Percentiles rank a stretch among this genome's conserved stretches.
Conservation (phyloP, 768 basidiomycete genomes). For the Lactarius quietus region DNA sequence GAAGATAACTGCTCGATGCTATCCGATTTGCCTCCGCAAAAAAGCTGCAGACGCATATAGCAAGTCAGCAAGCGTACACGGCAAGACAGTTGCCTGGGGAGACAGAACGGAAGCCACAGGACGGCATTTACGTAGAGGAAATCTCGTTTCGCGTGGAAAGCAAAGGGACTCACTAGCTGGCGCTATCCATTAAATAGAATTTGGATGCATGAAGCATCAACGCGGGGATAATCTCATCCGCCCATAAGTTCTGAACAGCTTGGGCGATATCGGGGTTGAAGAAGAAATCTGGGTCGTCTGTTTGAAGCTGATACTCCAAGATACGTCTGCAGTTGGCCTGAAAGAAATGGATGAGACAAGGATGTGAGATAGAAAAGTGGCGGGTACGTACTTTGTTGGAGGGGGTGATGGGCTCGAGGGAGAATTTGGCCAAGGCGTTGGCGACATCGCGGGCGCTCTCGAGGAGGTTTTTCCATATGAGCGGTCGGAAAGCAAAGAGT, state of each 20-base stretch:
- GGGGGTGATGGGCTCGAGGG: constrained; percentile 67
- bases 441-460: constrained; percentile 88
- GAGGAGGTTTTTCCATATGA: constrained; percentile 82
- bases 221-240: constrained; percentile 54
- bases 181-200: constrained; percentile 96
- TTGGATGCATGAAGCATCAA: constrained; percentile 61
- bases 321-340: constrained; percentile 55
- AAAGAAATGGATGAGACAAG: constrained; percentile 18
- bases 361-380: constrained; percentile 23
- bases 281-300: constrained; percentile 40
- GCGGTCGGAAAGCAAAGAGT: constrained; percentile 68
- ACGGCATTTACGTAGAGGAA: constrained; percentile 1
- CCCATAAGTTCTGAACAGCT: constrained; percentile 66
- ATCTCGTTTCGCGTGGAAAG: background rate
- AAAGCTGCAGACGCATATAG: constrained; percentile 50
- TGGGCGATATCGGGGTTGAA: constrained; percentile 61
- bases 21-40: constrained; percentile 84
- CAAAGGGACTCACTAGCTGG: constrained; percentile 62
- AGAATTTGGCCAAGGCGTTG: constrained; percentile 81
- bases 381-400: constrained; percentile 50
- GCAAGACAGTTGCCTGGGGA: background rate
- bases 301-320: constrained; percentile 47
- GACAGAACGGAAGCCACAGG: background rate
- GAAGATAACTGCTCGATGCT: constrained; percentile 74
- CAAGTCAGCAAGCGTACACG: background rate